These are phyloP conservation scores for Lindgomyces ingoldianus DNA, from an alignment of 495 filamentous ascomycete genomes.

Conservation along the genomic window DNA sequence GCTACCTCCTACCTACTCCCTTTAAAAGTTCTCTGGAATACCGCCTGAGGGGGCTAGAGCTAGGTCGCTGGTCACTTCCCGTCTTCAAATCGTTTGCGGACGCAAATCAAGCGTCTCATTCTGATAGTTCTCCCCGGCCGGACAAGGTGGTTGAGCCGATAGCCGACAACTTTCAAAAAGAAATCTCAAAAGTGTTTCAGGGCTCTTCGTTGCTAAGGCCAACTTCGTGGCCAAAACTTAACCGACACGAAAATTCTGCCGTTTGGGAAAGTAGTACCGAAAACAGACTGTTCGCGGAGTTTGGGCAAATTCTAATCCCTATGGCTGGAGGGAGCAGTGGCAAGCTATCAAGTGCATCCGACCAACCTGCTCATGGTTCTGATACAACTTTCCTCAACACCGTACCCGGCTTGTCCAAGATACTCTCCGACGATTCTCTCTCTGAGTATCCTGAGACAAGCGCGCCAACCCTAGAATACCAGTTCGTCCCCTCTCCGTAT, in stretches of 20 bases:
- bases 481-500: constrained; percentile 4
- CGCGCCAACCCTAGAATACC: constrained; percentile 8
- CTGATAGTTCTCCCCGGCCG: neutral
- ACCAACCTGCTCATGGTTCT: neutral
- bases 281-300: no score
- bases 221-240: no score
- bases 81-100: neutral
- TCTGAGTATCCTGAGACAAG: neutral
- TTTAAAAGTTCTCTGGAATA: constrained; percentile 20
- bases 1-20: constrained; percentile 9
- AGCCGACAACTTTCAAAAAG: neutral
- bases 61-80: constrained; percentile 27
- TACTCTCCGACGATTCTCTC: neutral
- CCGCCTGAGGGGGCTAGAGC: constrained; percentile 2
- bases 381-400: neutral
- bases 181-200: no score
- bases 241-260: no score
- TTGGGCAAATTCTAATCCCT: neutral
- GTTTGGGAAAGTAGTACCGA: no score
- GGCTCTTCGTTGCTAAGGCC: no score
- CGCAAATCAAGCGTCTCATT: neutral
- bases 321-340: neutral
- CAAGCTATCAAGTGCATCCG: neutral
- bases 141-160: neutral
- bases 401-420: neutral